phyloP scores from a whole-genome alignment of 2,329 filamentous ascomycete species.

The Colletotrichum incanum region DNA sequence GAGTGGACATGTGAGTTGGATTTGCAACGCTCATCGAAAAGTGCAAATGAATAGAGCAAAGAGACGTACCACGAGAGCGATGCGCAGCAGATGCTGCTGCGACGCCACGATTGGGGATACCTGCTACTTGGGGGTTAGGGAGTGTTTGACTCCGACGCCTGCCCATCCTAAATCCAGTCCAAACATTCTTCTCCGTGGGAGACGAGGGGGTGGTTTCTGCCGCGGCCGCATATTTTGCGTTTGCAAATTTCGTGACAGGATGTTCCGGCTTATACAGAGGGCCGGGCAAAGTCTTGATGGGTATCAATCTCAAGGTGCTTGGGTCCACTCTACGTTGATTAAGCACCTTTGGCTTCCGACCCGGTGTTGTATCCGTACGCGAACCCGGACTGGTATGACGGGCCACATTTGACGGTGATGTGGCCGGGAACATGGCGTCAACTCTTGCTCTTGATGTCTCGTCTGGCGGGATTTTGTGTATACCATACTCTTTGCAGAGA shows the following conservation, averaged over 20 bases:
- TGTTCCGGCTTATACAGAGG: slow-evolving; percentile 20
- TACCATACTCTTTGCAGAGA: neutral
- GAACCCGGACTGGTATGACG: neutral
- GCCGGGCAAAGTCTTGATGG: slow-evolving; percentile 26
- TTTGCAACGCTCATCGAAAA: neutral
- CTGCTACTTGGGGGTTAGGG: neutral
- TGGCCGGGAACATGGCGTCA: neutral
- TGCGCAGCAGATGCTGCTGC: neutral
- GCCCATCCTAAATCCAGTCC: neutral
- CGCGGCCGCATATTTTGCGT: neutral
- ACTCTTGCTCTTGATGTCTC: neutral
- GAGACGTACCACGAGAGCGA: neutral
- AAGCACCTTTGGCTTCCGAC: slow-evolving; percentile 24
- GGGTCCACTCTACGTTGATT: slow-evolving; percentile 31
- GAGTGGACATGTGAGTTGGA: no score
- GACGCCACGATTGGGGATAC: no score
- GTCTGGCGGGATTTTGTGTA: neutral
- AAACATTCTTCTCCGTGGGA: neutral
- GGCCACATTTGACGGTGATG: neutral
- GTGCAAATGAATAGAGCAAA: neutral
- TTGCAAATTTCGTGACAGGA: slow-evolving; percentile 9
- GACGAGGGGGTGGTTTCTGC: neutral
- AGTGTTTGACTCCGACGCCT: neutral
- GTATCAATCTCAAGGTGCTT: slow-evolving; percentile 17
- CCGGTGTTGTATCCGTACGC: neutral